Evolutionary conservation across 805 yeast genomes (phyloP).

Genomic region (Pichia sporocuriosa): DNA sequence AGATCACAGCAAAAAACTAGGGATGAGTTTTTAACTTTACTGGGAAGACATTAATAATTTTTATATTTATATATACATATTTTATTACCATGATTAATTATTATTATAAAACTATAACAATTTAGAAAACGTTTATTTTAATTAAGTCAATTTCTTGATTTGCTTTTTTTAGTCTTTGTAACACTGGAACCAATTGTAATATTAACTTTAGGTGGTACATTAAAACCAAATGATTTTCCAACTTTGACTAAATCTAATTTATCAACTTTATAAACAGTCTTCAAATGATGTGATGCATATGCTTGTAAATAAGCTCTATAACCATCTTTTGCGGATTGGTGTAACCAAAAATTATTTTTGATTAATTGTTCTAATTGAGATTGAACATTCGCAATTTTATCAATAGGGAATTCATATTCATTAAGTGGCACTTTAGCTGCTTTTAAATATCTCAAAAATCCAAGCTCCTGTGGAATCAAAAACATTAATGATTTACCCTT

Average conservation of each 20-base stretch:
- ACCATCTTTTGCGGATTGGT: constrained; percentile 95
- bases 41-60: constrained; percentile 46
- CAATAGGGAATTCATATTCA: constrained; percentile 93
- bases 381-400: constrained; percentile 94
- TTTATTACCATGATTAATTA: no score
- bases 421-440: constrained; percentile 96
- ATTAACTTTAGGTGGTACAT: constrained; percentile 93
- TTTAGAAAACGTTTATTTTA: no score
- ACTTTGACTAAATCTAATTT: constrained; percentile 90
- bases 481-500: constrained; percentile 94
- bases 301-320: constrained; percentile 96
- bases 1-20: constrained; percentile 91
- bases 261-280: constrained; percentile 94
- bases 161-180: constrained; percentile 20
- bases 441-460: constrained; percentile 88
- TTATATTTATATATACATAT: not conserved
- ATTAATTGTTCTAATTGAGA: constrained; percentile 86
- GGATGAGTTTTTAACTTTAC: constrained; percentile 84
- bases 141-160: no score
- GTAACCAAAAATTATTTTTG: constrained; percentile 86
- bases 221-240: constrained; percentile 92
- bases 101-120: no score
- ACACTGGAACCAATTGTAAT: constrained; percentile 87
- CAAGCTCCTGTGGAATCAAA: constrained; percentile 87
- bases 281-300: constrained; percentile 91